A percentile compares a stretch with the other conserved stretches of the same genome.
Evolutionary conservation across 495 filamentous ascomycete genomes (phyloP).

Genomic region (Aspergillus wentii): DNA sequence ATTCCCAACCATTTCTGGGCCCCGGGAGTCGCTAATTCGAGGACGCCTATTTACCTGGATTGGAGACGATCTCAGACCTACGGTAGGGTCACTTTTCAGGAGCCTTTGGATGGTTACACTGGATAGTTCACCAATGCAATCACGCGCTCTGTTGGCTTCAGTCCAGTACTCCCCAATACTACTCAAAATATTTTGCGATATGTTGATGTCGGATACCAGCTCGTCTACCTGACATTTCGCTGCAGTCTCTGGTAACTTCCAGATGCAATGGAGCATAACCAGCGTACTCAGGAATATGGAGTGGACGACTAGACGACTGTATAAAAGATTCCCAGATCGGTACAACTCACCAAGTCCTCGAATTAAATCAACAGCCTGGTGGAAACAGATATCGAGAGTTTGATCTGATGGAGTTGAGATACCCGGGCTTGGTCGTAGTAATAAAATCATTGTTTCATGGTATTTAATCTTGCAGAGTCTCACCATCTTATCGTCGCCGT

Average conservation of each 20-base stretch:
- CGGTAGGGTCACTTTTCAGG: slow-evolving; percentile 20
- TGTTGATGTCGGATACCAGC: slow-evolving; percentile 29
- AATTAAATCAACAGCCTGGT: slow-evolving; percentile 30
- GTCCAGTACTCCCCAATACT: slow-evolving; percentile 44
- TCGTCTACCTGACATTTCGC: slow-evolving; percentile 32
- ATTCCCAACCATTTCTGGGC: no score
- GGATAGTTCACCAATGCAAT: slow-evolving; percentile 38
- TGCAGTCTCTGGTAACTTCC: slow-evolving; percentile 29
- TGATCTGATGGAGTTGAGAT: slow-evolving; percentile 36
- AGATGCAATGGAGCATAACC: slow-evolving; percentile 38
- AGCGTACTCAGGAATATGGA: slow-evolving; percentile 36
- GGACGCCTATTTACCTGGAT: not conserved
- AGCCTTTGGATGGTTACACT: slow-evolving; percentile 33
- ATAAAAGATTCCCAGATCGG: slow-evolving; percentile 25
- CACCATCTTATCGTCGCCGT: slow-evolving; percentile 15
- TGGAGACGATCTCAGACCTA: slow-evolving; percentile 1
- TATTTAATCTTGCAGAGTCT: slow-evolving; percentile 32
- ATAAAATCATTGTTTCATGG: slow-evolving; percentile 39
- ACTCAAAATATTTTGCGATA: slow-evolving; percentile 38
- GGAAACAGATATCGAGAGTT: slow-evolving; percentile 26
- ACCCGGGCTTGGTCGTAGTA: slow-evolving; percentile 37
- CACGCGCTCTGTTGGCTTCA: slow-evolving; percentile 37
- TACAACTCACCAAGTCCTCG: slow-evolving; percentile 32
- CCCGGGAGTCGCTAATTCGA: no score
- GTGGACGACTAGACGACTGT: slow-evolving; percentile 37